phyloP scores from a whole-genome alignment of 2,329 filamentous ascomycete species.

The Fusarium pseudoanthophilum region DNA sequence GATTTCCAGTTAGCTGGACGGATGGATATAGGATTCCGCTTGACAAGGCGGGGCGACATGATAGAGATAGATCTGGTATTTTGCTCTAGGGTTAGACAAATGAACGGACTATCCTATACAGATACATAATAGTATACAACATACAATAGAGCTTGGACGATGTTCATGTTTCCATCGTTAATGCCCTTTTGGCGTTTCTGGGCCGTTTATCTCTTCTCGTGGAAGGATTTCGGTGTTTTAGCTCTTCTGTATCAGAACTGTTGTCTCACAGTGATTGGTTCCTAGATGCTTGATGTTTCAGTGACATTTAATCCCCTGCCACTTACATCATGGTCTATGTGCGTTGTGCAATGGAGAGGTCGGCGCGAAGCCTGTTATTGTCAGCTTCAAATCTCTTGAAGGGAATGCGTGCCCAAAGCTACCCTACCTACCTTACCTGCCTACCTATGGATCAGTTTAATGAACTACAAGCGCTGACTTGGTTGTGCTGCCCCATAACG shows the following conservation, averaged over 20 bases:
- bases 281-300: constrained; percentile 9
- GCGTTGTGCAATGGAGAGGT: neutral
- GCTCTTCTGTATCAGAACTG: neutral
- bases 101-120: constrained; percentile 41
- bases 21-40: constrained; percentile 36
- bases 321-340: constrained; percentile 28
- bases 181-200: neutral
- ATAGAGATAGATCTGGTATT: constrained; percentile 43
- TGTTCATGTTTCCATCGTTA: constrained; percentile 11
- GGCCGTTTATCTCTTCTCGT: neutral
- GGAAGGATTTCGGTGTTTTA: neutral
- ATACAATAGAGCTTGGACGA: constrained; percentile 28
- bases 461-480: constrained; percentile 5
- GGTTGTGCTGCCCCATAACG: constrained; percentile 22
- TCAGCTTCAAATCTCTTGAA: neutral
- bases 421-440: neutral
- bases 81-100: constrained; percentile 44
- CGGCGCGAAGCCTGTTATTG: neutral
- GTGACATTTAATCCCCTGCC: constrained; percentile 21
- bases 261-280: neutral
- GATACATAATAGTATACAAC: constrained; percentile 38
- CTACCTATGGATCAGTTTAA: neutral
- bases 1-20: constrained; percentile 35
- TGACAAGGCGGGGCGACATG: constrained; percentile 28
- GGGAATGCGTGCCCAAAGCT: constrained; percentile 3